Conservation (phyloP, 306 rosid genomes). For the Cicer pinnatifidum region DNA sequence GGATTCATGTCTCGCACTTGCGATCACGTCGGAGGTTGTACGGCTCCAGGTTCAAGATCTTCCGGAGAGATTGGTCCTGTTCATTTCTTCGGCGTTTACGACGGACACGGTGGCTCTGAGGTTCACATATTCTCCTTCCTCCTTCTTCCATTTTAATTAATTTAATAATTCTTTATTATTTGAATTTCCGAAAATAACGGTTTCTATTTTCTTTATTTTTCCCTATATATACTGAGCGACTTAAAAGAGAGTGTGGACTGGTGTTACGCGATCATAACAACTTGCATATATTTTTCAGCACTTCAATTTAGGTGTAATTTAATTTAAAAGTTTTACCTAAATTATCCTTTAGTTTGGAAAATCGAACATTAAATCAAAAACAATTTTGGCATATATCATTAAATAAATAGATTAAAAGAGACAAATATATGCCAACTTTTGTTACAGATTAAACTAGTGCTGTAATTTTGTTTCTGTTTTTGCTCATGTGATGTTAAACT, state of each 20-base stretch:
- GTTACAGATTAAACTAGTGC: too few relatives aligned
- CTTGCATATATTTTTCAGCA: not conserved
- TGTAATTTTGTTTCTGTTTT: too few relatives aligned
- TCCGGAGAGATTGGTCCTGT: constrained; percentile 66
- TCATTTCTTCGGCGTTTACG: constrained; percentile 85
- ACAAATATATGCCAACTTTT: too few relatives aligned
- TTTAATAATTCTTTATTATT: not conserved
- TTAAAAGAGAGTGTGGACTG: too few relatives aligned
- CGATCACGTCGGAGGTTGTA: constrained; percentile 76
- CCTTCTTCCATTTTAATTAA: not conserved
- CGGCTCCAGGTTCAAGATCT: constrained; percentile 66
- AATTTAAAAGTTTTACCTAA: too few relatives aligned
- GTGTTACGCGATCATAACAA: not conserved
- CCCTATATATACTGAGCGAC: not conserved
- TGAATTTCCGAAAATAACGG: not conserved
- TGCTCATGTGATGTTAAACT: not conserved
- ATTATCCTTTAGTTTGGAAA: too few relatives aligned
- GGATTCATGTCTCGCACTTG: constrained; percentile 67
- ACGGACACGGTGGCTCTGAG: constrained; percentile 92
- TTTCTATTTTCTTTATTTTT: not conserved
- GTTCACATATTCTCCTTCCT: constrained; percentile 34
- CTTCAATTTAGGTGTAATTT: too few relatives aligned
- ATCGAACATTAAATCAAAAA: too few relatives aligned
- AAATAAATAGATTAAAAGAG: too few relatives aligned
- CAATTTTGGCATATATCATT: too few relatives aligned